Conservation (phyloP, 2,329 filamentous ascomycete species). For the Aphanoascus verrucosus region DNA sequence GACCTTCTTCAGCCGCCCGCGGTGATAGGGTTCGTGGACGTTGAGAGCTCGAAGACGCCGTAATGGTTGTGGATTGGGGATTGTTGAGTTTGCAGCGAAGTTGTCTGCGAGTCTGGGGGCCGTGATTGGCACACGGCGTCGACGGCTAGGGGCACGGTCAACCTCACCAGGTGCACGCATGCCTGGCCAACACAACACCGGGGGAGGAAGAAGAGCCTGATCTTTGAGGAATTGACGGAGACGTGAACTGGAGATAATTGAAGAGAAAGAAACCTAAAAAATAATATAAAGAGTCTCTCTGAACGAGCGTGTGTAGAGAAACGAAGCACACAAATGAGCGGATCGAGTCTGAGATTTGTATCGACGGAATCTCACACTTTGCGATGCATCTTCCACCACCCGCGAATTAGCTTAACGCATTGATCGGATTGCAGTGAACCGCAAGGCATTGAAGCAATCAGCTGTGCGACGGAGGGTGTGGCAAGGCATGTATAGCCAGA, state of each 20-base stretch:
- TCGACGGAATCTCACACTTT: background rate
- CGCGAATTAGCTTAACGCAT: background rate
- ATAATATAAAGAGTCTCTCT: background rate
- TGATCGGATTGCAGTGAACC: background rate
- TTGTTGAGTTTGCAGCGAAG: slow-evolving; percentile 8
- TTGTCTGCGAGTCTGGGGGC: slow-evolving; percentile 1
- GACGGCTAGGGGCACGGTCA: slow-evolving; percentile 4
- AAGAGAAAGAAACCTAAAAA: background rate
- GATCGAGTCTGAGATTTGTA: slow-evolving; percentile 1
- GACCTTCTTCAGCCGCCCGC: slow-evolving; percentile 30
- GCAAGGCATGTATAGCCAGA: slow-evolving; percentile 7
- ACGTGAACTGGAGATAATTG: background rate
- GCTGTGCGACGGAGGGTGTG: slow-evolving; percentile 7
- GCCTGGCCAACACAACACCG: background rate
- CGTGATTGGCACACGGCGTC: slow-evolving; percentile 14
- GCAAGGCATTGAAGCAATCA: slow-evolving; percentile 1
- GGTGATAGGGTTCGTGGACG: slow-evolving; percentile 26
- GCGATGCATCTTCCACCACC: background rate
- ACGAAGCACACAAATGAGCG: slow-evolving; percentile 2
- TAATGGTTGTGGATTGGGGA: slow-evolving; percentile 19
- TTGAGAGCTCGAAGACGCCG: slow-evolving; percentile 20
- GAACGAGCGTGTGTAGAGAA: background rate
- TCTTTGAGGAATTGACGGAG: background rate
- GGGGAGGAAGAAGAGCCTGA: background rate
- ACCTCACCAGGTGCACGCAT: slow-evolving; percentile 6